A percentile compares a stretch with the other conserved stretches of the same genome.
Evolutionary conservation across 352 stramenopile genomes (phyloP).

Genomic region (Halophytophthora batemanensis): DNA sequence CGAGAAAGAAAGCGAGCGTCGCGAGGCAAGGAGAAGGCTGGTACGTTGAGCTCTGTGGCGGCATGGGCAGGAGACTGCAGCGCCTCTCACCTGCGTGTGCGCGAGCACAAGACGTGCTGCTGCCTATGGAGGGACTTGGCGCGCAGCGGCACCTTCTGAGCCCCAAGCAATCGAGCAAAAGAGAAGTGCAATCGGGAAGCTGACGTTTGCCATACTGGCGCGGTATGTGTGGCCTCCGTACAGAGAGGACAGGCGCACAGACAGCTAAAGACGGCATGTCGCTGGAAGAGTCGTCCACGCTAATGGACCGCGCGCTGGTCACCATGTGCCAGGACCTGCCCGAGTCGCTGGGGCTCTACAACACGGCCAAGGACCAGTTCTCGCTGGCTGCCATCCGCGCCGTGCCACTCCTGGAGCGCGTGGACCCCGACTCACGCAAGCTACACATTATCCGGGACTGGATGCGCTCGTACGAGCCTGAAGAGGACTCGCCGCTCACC

Average conservation of each 20-base stretch:
- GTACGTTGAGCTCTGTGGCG: background rate
- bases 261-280: conserved; percentile 32
- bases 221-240: background rate
- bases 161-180: background rate
- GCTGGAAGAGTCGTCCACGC: conserved; percentile 60
- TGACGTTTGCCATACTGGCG: background rate
- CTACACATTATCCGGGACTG: conserved; percentile 65
- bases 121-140: background rate
- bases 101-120: background rate
- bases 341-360: conserved; percentile 76
- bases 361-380: conserved; percentile 69
- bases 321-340: conserved; percentile 73
- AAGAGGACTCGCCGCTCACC: conserved; percentile 47
- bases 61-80: background rate
- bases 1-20: background rate
- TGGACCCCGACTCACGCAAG: conserved; percentile 59
- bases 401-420: conserved; percentile 50
- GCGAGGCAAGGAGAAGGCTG: background rate
- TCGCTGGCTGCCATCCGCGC: conserved; percentile 51
- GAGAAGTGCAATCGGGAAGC: too few relatives aligned
- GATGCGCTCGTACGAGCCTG: conserved; percentile 62
- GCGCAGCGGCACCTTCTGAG: background rate
- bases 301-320: conserved; percentile 76
- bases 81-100: background rate
- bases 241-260: too few relatives aligned